A percentile compares a stretch with the other conserved stretches of the same genome.
Evolutionary conservation across 2,329 filamentous ascomycete species (phyloP).

Genomic region (Chrysoporthe puriensis): DNA sequence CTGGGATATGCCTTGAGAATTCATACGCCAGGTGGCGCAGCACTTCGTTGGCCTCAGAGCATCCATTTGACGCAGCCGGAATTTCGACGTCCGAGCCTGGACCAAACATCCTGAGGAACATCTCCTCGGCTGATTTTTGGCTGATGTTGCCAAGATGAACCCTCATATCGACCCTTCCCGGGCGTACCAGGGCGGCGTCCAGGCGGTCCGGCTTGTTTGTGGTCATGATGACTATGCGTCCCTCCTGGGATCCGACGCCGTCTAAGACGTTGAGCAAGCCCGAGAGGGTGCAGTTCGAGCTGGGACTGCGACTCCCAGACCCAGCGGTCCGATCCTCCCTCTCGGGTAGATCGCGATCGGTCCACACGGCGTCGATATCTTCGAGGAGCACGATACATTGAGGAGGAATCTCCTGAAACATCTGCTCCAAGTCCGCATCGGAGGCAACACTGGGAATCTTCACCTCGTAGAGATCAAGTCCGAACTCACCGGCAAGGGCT

Average conservation of each 20-base stretch:
- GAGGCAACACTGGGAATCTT: conserved; percentile 53
- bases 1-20: conserved; percentile 38
- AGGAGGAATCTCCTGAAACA: conserved; percentile 56
- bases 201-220: conserved; percentile 68
- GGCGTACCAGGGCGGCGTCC: conserved; percentile 63
- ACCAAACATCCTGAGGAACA: conserved; percentile 43
- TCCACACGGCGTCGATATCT: conserved; percentile 53
- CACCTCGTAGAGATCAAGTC: conserved; percentile 54
- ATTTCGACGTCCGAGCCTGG: conserved; percentile 29
- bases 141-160: conserved; percentile 55
- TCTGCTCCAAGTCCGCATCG: conserved; percentile 53
- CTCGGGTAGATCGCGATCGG: conserved; percentile 24
- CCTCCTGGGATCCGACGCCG: conserved; percentile 68
- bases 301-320: conserved; percentile 26
- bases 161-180: conserved; percentile 64
- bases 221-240: conserved; percentile 71
- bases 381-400: conserved; percentile 59
- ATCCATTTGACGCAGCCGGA: not conserved
- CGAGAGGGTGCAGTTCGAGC: conserved; percentile 51
- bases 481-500: conserved; percentile 55
- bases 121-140: conserved; percentile 39
- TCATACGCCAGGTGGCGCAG: conserved; percentile 34
- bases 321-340: conserved; percentile 22
- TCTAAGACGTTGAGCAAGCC: conserved; percentile 71
- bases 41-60: conserved; percentile 32